Evolutionary conservation across 2,329 filamentous ascomycete genomes (phyloP).

Genomic region (Fusarium pininemorale): DNA sequence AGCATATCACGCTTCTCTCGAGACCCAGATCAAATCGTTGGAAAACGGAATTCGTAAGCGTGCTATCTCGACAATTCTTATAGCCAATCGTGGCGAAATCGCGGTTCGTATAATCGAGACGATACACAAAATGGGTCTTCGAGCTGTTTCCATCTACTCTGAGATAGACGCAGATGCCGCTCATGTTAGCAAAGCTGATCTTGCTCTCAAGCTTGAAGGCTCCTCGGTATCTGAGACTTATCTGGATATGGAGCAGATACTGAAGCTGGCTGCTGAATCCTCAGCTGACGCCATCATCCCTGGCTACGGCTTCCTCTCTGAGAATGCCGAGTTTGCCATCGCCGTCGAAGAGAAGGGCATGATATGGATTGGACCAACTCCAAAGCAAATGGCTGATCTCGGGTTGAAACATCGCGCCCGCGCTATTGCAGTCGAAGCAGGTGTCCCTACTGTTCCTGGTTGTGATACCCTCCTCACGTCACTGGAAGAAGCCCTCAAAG

Average conservation of each 20-base stretch:
- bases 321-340: conserved; percentile 69
- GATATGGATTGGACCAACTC: conserved; percentile 67
- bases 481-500: conserved; percentile 40
- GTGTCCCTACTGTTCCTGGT: conserved; percentile 50
- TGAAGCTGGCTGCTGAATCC: conserved; percentile 60
- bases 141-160: conserved; percentile 76
- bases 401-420: conserved; percentile 52
- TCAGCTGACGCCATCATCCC: conserved; percentile 68
- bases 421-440: conserved; percentile 43
- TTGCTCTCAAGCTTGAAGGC: conserved; percentile 71
- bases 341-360: conserved; percentile 63
- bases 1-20: conserved; percentile 32
- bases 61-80: conserved; percentile 55
- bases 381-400: conserved; percentile 52
- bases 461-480: conserved; percentile 41
- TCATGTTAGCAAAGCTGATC: conserved; percentile 74
- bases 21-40: not conserved
- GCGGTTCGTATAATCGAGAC: conserved; percentile 76
- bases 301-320: conserved; percentile 73
- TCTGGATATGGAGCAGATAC: conserved; percentile 70
- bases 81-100: conserved; percentile 72
- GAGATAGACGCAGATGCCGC: conserved; percentile 68
- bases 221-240: conserved; percentile 59
- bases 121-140: conserved; percentile 71
- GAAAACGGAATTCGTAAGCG: not conserved